phyloP scores from a whole-genome alignment of 306 rosid genomes.

The Lathyrus sativus region DNA sequence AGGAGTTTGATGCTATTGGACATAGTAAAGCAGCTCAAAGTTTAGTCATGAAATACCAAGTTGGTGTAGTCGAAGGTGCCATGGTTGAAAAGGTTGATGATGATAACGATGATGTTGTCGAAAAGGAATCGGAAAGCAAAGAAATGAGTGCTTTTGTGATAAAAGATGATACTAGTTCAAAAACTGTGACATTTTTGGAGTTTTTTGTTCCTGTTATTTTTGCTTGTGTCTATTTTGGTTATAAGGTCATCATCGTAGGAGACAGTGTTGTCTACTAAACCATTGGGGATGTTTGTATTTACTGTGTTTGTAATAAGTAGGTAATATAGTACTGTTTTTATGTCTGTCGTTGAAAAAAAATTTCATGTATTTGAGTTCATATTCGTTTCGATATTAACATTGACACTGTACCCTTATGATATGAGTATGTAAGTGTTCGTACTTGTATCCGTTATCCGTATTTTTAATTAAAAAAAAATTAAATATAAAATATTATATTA shows the following conservation, averaged over 20 bases:
- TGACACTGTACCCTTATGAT: too few relatives aligned
- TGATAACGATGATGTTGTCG: constrained; percentile 29
- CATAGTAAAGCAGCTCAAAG: constrained; percentile 57
- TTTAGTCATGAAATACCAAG: constrained; percentile 52
- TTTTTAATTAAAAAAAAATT: too few relatives aligned
- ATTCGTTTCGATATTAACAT: too few relatives aligned
- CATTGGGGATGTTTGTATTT: too few relatives aligned
- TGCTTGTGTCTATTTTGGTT: constrained; percentile 54
- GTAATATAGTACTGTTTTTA: too few relatives aligned
- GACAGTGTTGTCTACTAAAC: too few relatives aligned
- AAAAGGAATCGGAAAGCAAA: constrained; percentile 39
- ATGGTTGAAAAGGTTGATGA: background rate
- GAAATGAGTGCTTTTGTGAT: constrained; percentile 67
- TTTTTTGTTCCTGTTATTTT: constrained; percentile 48
- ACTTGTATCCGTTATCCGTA: too few relatives aligned
- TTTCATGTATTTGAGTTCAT: too few relatives aligned
- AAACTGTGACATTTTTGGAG: constrained; percentile 33
- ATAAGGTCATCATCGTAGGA: constrained; percentile 29
- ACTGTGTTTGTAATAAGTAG: too few relatives aligned
- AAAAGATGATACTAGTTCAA: constrained; percentile 41
- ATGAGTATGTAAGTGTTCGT: too few relatives aligned
- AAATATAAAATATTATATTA: too few relatives aligned
- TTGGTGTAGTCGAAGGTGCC: constrained; percentile 60
- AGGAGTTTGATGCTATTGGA: constrained; percentile 55
- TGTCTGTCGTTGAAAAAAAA: too few relatives aligned